A percentile compares a stretch with the other conserved stretches of the same genome.
Conservation (phyloP, 805 yeast genomes). For the Sugiyamaella chiloensis region DNA sequence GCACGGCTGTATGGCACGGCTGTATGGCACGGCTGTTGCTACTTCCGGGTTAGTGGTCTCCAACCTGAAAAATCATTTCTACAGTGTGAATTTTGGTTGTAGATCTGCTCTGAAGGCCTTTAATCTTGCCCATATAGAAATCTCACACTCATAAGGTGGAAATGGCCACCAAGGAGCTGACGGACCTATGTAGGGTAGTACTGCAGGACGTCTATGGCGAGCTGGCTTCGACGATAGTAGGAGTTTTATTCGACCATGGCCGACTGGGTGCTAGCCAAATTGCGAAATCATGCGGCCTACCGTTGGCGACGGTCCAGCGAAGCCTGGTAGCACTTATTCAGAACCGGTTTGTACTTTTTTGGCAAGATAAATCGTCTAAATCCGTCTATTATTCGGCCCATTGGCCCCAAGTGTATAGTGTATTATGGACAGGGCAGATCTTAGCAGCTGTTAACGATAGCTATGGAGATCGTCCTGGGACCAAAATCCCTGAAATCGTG, state of each 20-base stretch:
- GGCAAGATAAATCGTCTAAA: slow-evolving; percentile 42
- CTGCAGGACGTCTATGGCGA: slow-evolving; percentile 55
- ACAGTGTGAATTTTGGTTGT: no score
- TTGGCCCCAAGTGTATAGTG: slow-evolving; percentile 58
- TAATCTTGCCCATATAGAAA: no score
- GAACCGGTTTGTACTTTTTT: slow-evolving; percentile 66
- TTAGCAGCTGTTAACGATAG: slow-evolving; percentile 40
- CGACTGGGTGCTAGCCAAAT: slow-evolving; percentile 59
- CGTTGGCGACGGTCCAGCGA: slow-evolving; percentile 52
- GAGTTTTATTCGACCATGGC: slow-evolving; percentile 63
- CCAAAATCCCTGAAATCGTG: slow-evolving; percentile 54
- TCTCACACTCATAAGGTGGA: no score
- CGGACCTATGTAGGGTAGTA: slow-evolving; percentile 28
- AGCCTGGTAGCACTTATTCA: slow-evolving; percentile 76
- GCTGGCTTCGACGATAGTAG: slow-evolving; percentile 61
- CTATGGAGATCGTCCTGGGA: slow-evolving; percentile 33
- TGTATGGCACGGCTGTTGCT: no score
- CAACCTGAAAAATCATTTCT: slow-evolving; percentile 5
- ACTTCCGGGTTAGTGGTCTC: background rate
- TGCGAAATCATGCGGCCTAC: slow-evolving; percentile 44
- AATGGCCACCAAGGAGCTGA: slow-evolving; percentile 24
- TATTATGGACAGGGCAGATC: slow-evolving; percentile 77
- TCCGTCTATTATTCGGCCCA: slow-evolving; percentile 51
- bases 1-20: no score
- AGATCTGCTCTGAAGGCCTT: no score